Base-by-base conservation (phyloP, 495 filamentous ascomycete genomes). In the Hyaloscypha hepaticicola region DNA sequence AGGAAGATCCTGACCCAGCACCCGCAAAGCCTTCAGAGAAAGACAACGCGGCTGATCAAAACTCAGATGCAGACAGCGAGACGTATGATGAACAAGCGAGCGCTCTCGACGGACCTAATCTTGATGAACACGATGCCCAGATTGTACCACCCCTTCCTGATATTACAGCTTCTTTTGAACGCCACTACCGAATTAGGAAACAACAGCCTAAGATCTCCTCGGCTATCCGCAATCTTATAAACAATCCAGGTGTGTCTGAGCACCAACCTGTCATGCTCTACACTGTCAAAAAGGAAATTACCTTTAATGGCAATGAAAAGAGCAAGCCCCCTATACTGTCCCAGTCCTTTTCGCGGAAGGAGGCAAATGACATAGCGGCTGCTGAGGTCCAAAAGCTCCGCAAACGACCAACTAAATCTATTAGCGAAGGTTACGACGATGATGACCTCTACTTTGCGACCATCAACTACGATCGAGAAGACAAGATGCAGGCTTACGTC, bases 1-100 rank as follows among this genome's bases (percentile, higher is more conserved):
- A 61, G 29, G 45, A 52, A 38, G 59, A 61, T 61, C 41, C 45
- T 28, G 27, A 53, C n/a, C 25, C 50, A 24, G 50, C 24, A 21
- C 50, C 50, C 7, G 7, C 48, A 50, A 50, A 24, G 19, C 7
- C 16, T 50, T 21, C 1, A 5, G 9, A 50, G n/a, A n/a, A 50
- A 19, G 48, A 50, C 48, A 5, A 21, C 22, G 19, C 48, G 48
- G 48, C 8, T 11, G 16, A 33, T 12, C 7, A 33, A 0, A 33
- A 33, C 2, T 12, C 38, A 45, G 38, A 45, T 45, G 38, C 14
- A 8, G 38, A 45, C 5, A 45, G 4, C 6, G n/a, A n/a, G n/a
- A 16, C 38, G 19, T 9, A 45, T 19, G 16, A 45, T 45, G 16
- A 33, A 12, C 7, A 33, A 33, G 31, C 31, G 12, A 33, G 2